Evolutionary conservation across 2,329 filamentous ascomycete species (phyloP), one percentile per base, ranked within the genome.

Genomic region (Aspergillus amoenus): DNA sequence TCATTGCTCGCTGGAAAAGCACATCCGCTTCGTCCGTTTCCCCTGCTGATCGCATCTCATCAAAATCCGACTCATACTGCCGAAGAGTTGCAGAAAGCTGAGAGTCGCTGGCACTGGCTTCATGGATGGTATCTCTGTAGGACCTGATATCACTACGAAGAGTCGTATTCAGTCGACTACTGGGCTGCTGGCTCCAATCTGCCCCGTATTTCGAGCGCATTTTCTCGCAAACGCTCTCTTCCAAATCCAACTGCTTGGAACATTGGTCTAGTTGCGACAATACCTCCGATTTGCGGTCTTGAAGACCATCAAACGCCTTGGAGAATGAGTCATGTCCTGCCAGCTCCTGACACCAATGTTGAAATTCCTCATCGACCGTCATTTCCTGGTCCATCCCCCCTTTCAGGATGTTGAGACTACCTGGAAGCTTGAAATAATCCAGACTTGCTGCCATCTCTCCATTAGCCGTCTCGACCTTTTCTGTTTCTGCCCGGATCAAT

Each of bases 151-250:
- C 94, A 57, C 86, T 88, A 55, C 93, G 85, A 49, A 99, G 78
- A 0, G 93, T 97, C 4, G 90, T 87, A 1, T 93, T 99, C 41
- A 99, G 82, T 56, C 91, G 84, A 32, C 90, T 91, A 71, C 93
- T 97, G 11, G 94, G 94, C 69, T 99, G 94, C 68, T 99, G 94
- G 17, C 91, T 96, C 94, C 94, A 99, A 54, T 97, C 93, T 27
- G 82, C 84, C 55, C 93, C 93, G 71, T 97, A 97, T 73, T 99
- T 99, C 12, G 92, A 95, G 46, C 94, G 86, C 94, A 99, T 99
- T 80, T 97, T 99, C 74, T 99, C 94, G 72, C 94, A 99, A 0
- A 97, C 91, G 55, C 91, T 95, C 76, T 97, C 95, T 73, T 99
- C 94, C 86, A 94, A 92, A 65, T 99, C 94, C 42, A 99, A 78